These are phyloP conservation scores for Osmanthus fragrans DNA, from an alignment of 257 asterid species.

Conservation along the genomic window DNA sequence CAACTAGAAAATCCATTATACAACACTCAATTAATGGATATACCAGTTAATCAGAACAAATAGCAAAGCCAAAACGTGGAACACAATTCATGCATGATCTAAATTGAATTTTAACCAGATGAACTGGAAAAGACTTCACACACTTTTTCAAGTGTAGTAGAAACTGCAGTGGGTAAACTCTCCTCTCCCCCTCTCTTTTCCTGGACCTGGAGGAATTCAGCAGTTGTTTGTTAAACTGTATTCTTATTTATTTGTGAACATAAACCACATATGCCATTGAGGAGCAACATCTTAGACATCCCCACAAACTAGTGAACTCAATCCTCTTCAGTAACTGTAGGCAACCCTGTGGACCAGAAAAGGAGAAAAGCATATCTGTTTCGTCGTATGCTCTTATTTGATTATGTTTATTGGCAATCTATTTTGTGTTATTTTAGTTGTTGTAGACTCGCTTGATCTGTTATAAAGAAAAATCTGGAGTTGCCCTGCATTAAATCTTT, in stretches of 20 bases:
- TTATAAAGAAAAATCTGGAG: background rate
- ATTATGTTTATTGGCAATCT: background rate
- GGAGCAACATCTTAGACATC: conserved; percentile 1
- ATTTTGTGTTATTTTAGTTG: background rate
- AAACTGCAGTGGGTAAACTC: background rate
- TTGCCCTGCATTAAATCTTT: background rate
- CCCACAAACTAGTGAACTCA: background rate
- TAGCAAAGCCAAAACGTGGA: background rate
- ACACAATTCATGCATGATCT: background rate
- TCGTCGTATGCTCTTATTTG: background rate
- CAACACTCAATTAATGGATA: conserved; percentile 4
- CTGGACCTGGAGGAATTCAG: background rate
- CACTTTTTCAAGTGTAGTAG: background rate
- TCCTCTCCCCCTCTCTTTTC: background rate
- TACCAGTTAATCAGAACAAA: background rate
- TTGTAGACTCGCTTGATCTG: background rate
- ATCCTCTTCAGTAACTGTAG: background rate
- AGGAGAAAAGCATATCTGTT: background rate
- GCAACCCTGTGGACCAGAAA: background rate
- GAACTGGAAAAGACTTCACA: background rate
- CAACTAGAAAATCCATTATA: background rate
- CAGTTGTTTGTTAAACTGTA: background rate
- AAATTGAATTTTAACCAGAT: background rate
- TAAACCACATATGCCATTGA: background rate
- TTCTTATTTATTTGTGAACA: background rate